These are phyloP conservation scores for Candida morakotiae DNA, from an alignment of 805 yeast species.

Conservation along the genomic window DNA sequence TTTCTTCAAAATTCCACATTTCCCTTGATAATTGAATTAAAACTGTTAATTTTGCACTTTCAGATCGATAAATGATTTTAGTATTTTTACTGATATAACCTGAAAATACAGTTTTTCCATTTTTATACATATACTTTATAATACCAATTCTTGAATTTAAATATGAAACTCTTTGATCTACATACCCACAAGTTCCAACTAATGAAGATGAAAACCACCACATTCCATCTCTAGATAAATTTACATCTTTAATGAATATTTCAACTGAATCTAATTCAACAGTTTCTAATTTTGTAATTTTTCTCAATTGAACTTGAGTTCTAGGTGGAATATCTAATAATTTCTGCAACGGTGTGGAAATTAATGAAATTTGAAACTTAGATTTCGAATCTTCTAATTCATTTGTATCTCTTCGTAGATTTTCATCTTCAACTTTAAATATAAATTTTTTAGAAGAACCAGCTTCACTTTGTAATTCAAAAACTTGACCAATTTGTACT, in stretches of 20 bases:
- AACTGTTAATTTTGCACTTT: constrained; percentile 79
- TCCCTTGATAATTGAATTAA: constrained; percentile 87
- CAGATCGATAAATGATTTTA: constrained; percentile 82
- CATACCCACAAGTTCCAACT: constrained; percentile 60
- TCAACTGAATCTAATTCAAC: constrained; percentile 83
- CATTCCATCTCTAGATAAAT: constrained; percentile 87
- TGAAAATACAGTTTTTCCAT: constrained; percentile 68
- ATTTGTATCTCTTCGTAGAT: constrained; percentile 11
- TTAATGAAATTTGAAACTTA: constrained; percentile 48
- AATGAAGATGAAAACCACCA: constrained; percentile 73
- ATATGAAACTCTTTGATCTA: constrained; percentile 61
- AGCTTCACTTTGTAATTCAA: constrained; percentile 53
- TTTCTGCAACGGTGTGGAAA: constrained; percentile 56
- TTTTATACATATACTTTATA: constrained; percentile 58
- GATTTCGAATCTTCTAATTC: constrained; percentile 14
- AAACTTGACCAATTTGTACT: constrained; percentile 69
- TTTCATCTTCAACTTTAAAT: constrained; percentile 14
- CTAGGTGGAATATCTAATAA: constrained; percentile 64
- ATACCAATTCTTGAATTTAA: constrained; percentile 58
- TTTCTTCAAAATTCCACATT: constrained; percentile 98
- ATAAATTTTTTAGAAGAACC: constrained; percentile 11
- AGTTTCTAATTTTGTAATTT: constrained; percentile 37
- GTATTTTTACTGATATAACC: constrained; percentile 75
- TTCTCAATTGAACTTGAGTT: constrained; percentile 54
- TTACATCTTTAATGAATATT: constrained; percentile 72